Base-by-base conservation (phyloP, 2,329 filamentous ascomycete species). In the Cercospora brassicicola region DNA sequence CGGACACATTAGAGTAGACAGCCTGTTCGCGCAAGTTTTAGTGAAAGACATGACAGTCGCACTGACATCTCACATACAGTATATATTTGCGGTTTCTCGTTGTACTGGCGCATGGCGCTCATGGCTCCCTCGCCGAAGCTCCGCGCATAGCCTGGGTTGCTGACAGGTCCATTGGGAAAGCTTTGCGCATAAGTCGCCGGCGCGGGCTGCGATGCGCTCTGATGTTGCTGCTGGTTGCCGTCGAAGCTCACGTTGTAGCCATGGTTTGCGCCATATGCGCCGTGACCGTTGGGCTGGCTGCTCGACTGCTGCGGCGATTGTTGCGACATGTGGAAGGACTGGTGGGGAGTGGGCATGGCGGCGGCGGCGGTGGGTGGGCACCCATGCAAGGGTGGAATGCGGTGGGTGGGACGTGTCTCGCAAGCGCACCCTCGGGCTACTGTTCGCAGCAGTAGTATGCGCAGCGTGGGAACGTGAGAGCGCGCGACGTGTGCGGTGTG, bases 1-100 rank as follows among this genome's bases (percentile, higher is more conserved):
- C 95, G 69, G 94, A 90, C 56, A 98, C 93, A 73, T 94, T 93
- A 7, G 94, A 98, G 80, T 98, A 98, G 48, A 96, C 91, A 69
- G 94, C 94, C 89, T 88, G 69, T 62, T 15, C 45, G 15, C 33
- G 26, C 13, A 23, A 59, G 42, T 20, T n/a, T 62, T 45, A 62
- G 59, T 28, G 59, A 18, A n/a, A 59, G 39, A n/a, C 23, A 20
- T 26, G 39, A 11, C n/a, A n/a, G 36, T 36, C 39, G 48, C 36
- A 26, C 33, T 26, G 28, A 11, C 42, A 18, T 28, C 48, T 26
- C 73, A 57, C 81, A 60, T 74, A 84, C 82, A 8, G 83, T 84
- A 72, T 85, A 85, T 70, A 85, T 85, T 74, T 84, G 82, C 55
- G 83, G 81, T 76, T 78, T 76, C 36, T 82, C 76, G 26, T 66